Conservation (phyloP, 441 rosid species). For the Mallotus japonicus region DNA sequence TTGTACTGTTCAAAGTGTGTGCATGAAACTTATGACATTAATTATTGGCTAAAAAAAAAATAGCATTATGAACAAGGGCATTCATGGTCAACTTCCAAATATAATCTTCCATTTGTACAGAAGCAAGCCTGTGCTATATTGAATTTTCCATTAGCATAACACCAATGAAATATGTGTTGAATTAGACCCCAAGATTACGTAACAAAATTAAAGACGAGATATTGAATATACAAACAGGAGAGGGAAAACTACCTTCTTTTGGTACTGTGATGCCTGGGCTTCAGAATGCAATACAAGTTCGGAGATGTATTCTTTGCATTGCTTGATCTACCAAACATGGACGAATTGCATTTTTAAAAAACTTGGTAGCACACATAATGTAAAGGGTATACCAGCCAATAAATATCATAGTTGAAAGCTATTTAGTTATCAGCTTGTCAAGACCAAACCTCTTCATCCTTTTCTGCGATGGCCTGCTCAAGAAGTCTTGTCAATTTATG, state of each 20-base stretch:
- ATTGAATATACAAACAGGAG: not conserved
- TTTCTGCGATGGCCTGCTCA: conserved; percentile 57
- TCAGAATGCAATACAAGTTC: conserved; percentile 87
- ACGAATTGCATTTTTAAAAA: conserved; percentile 20
- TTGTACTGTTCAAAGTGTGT: conserved; percentile 59
- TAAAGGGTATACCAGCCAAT: not conserved
- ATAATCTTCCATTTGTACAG: not conserved
- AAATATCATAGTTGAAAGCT: not conserved
- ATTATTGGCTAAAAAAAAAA: not conserved
- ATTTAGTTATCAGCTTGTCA: conserved; percentile 13
- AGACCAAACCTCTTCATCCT: conserved; percentile 64
- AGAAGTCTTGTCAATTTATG: conserved; percentile 46
- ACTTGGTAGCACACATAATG: not conserved
- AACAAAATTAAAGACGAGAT: not conserved
- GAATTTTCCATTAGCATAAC: not conserved
- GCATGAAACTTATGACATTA: conserved; percentile 14
- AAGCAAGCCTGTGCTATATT: not conserved
- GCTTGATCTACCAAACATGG: conserved; percentile 54
- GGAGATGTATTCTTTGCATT: conserved; percentile 71
- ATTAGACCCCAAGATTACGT: not conserved
- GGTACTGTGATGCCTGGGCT: conserved; percentile 86
- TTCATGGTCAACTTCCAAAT: not conserved
- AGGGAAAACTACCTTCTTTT: conserved; percentile 63
- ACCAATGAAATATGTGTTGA: not conserved
- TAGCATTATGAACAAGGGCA: not conserved